A percentile compares a stretch with the other conserved stretches of the same genome.
phyloP scores from a whole-genome alignment of 2,329 filamentous ascomycete species.

The Verticillium tricorpus region DNA sequence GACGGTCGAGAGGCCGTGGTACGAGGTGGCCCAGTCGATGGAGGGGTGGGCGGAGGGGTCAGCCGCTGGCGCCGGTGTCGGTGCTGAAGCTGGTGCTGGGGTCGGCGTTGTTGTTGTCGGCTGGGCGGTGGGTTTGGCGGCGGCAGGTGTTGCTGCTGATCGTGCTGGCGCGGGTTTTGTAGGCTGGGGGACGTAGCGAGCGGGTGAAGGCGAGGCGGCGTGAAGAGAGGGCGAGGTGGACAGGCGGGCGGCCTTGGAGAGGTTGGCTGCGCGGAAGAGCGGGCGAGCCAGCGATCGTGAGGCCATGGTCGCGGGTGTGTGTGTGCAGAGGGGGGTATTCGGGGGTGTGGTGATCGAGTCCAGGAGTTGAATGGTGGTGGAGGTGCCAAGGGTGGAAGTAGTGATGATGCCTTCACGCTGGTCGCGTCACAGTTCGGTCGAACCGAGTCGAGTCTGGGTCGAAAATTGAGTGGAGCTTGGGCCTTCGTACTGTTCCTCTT shows the following conservation, averaged over 20 bases:
- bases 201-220: neutral
- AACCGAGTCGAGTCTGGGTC: neutral
- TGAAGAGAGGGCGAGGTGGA: constrained; percentile 1
- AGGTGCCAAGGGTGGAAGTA: neutral
- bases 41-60: constrained; percentile 6
- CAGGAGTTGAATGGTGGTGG: neutral
- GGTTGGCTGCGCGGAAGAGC: constrained; percentile 5
- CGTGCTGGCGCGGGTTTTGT: constrained; percentile 2
- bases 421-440: neutral
- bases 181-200: neutral
- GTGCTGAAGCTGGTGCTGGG: constrained; percentile 1
- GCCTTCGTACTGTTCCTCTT: neutral
- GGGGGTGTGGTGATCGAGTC: neutral
- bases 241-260: neutral
- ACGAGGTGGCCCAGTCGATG: constrained; percentile 79
- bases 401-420: neutral
- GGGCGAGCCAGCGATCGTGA: constrained; percentile 9
- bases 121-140: neutral
- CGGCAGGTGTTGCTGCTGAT: neutral
- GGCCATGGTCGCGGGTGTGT: constrained; percentile 6
- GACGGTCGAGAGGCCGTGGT: constrained; percentile 67
- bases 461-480: neutral
- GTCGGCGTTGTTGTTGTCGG: neutral
- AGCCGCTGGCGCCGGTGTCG: constrained; percentile 5
- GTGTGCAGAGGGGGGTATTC: neutral